phyloP scores from a whole-genome alignment of 495 filamentous ascomycete species.

The Penicillium parvum region DNA sequence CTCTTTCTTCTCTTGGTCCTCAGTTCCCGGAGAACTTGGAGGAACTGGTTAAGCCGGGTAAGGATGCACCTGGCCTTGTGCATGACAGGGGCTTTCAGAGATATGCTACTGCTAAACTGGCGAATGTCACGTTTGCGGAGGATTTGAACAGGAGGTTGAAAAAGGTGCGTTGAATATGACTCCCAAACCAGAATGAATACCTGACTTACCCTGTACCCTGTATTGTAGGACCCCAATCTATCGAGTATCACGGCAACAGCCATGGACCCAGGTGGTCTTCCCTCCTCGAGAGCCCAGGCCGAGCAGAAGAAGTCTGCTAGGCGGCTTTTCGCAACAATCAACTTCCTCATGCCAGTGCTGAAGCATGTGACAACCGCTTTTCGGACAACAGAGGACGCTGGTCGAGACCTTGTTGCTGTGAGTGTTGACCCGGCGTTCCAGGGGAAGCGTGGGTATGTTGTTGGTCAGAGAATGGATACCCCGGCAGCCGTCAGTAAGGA shows the following conservation, averaged over 20 bases:
- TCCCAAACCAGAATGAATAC: background rate
- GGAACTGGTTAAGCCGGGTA: slow-evolving; percentile 22
- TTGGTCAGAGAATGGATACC: slow-evolving; percentile 6
- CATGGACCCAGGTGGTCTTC: slow-evolving; percentile 27
- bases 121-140: slow-evolving; percentile 38
- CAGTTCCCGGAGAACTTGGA: slow-evolving; percentile 20
- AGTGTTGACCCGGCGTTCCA: slow-evolving; percentile 16
- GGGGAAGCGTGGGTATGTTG: slow-evolving; percentile 17
- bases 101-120: slow-evolving; percentile 44
- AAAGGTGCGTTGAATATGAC: slow-evolving; percentile 5
- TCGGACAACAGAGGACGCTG: slow-evolving; percentile 18
- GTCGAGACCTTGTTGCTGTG: slow-evolving; percentile 17
- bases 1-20: slow-evolving; percentile 27
- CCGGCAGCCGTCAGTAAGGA: slow-evolving; percentile 7
- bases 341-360: slow-evolving; percentile 19
- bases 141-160: slow-evolving; percentile 39
- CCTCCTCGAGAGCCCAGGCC: slow-evolving; percentile 15
- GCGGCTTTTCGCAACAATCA: slow-evolving; percentile 10
- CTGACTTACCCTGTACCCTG: background rate
- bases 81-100: slow-evolving; percentile 39
- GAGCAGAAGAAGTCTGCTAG: slow-evolving; percentile 10
- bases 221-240: slow-evolving; percentile 13
- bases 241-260: slow-evolving; percentile 17
- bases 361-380: slow-evolving; percentile 30
- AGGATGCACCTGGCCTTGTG: slow-evolving; percentile 20